Percentiles rank a stretch among this genome's conserved stretches.
These are phyloP conservation scores for Chrysosporium keratinophilum DNA, from an alignment of 2,329 filamentous ascomycete genomes.

Conservation along the genomic window DNA sequence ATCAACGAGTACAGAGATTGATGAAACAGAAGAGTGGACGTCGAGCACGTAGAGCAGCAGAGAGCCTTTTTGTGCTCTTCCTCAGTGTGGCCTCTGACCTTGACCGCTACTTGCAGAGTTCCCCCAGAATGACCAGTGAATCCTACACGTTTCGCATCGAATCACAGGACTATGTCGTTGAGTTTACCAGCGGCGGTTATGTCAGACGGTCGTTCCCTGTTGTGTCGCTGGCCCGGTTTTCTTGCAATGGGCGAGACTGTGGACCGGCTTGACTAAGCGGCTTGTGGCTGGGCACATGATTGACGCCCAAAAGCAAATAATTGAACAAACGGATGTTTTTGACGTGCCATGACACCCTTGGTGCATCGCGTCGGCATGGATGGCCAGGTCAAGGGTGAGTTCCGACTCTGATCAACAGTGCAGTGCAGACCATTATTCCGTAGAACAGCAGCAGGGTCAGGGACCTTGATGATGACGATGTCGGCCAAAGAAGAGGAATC, in stretches of 20 bases:
- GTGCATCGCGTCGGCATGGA: background rate
- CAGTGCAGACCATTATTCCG: too few species aligned
- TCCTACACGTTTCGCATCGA: background rate
- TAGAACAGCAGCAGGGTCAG: too few species aligned
- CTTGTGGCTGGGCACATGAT: conserved; percentile 3
- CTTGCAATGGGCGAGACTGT: background rate
- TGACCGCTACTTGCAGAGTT: conserved; percentile 4
- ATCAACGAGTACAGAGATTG: background rate
- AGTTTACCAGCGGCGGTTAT: background rate
- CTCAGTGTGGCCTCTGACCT: background rate
- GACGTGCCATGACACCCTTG: background rate
- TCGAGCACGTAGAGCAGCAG: background rate
- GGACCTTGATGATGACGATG: too few species aligned
- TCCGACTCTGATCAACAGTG: too few species aligned
- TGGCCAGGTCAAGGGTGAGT: background rate
- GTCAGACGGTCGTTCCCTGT: background rate
- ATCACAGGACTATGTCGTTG: background rate
- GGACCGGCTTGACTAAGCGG: conserved; percentile 1
- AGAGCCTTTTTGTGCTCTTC: background rate
- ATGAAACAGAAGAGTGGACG: background rate
- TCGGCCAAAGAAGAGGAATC: too few species aligned
- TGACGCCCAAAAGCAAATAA: background rate
- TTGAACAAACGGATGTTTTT: background rate
- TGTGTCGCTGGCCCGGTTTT: background rate
- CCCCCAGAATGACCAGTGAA: background rate